A percentile compares a stretch with the other conserved stretches of the same genome.
These are phyloP conservation scores for Willaertia magna DNA, from an alignment of 208 protist genomes.

Conservation along the genomic window DNA sequence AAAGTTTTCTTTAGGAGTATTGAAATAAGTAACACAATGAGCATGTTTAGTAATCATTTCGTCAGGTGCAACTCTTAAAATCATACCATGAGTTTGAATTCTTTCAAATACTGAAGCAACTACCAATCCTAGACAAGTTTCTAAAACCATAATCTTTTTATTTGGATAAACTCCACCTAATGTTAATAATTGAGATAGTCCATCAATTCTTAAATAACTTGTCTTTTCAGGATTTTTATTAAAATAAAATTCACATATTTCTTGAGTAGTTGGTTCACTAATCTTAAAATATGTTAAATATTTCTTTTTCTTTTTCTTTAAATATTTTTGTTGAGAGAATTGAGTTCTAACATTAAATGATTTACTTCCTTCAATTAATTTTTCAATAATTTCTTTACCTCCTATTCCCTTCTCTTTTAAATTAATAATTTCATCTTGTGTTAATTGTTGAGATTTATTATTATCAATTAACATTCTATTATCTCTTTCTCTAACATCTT, in stretches of 20 bases:
- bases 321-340: slow-evolving; percentile 9
- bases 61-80: neutral
- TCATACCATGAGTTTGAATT: neutral
- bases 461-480: neutral
- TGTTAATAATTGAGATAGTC: neutral
- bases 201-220: neutral
- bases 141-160: neutral
- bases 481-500: neutral
- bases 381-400: neutral
- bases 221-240: neutral
- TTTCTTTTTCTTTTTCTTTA: slow-evolving; percentile 9
- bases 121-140: neutral
- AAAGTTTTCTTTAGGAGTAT: neutral
- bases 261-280: neutral
- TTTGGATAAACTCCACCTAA: neutral
- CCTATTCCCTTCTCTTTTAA: neutral
- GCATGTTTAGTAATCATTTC: neutral
- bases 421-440: neutral
- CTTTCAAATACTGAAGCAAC: neutral
- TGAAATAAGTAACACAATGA: neutral
- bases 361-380: neutral
- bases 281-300: neutral
- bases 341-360: neutral
- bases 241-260: neutral
- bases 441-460: neutral